Percentiles rank a stretch among this genome's conserved stretches.
Evolutionary conservation across 2,329 filamentous ascomycete species (phyloP).

Genomic region (Colletotrichum costaricense): DNA sequence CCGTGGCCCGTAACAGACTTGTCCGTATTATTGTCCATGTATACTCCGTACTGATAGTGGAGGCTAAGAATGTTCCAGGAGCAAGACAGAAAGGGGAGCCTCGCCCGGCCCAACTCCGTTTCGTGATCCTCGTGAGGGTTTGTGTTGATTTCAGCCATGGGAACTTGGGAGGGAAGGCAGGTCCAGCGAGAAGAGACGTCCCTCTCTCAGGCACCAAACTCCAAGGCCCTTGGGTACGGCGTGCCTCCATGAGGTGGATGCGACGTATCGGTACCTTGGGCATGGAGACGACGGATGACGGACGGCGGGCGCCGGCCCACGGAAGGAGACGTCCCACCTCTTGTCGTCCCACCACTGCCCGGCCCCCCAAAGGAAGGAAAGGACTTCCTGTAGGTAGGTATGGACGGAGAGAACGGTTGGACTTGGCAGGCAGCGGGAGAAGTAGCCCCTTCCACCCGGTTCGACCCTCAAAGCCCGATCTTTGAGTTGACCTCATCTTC

Average conservation of each 20-base stretch:
- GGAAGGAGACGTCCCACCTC: constrained; percentile 17
- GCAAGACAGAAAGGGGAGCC: not conserved
- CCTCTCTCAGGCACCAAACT: not conserved
- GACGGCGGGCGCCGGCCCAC: constrained; percentile 4
- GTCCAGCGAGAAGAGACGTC: not conserved
- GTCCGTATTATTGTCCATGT: not conserved
- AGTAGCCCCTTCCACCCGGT: not conserved
- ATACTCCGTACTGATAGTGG: not conserved
- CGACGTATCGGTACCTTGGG: not conserved
- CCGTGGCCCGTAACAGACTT: too few relatives aligned
- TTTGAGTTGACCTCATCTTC: not conserved
- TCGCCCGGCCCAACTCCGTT: not conserved
- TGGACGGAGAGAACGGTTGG: not conserved
- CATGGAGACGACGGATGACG: constrained; percentile 16
- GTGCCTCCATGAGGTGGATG: not conserved
- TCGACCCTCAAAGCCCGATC: not conserved
- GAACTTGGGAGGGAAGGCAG: not conserved
- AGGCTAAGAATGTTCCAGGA: not conserved
- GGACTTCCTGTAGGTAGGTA: too few relatives aligned
- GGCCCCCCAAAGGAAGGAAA: constrained; percentile 1
- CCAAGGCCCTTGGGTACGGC: not conserved
- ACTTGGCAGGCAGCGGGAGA: constrained; percentile 15
- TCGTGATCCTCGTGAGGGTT: not conserved
- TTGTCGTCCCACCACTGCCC: constrained; percentile 29
- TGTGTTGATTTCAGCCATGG: not conserved